Evolutionary conservation across 176 grass and related monocot species (phyloP), one percentile per base, ranked within the genome.

Genomic region (Eragrostis curvula): DNA sequence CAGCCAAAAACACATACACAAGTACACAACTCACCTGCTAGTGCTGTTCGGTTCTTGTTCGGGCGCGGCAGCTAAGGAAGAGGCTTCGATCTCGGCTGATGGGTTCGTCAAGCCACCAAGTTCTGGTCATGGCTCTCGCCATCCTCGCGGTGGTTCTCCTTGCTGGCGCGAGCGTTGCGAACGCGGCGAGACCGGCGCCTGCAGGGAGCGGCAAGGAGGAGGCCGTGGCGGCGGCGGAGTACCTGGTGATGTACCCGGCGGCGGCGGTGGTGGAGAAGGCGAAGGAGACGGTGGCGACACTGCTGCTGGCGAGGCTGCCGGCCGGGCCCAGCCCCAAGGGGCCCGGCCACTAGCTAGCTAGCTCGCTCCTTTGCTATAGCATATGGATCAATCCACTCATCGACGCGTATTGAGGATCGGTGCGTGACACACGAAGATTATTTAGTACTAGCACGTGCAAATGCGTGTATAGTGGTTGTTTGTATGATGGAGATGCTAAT

Each of bases 311-410:
- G 59, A 90, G 78, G 79, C 41, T 91, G 58, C 89, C 89, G 47
- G 88, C 94, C 5, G 94, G 94, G 18, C 71, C 94, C 1, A 94
- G 94, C 81, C 89, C 87, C 6, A 90, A 57, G 66, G 94, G 94
- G 0, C 74, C 89, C 3, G 94, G 91, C 0, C 91, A 97, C 63
- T 94, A 94, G 87, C 13, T n/a, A n/a, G n/a, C 63, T 94, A 94
- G 32, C 3, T 36, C 32, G 2, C 32, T 36, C 32, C 32, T 36
- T 36, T 36, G 32, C 32, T 36, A 4, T 4, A 36, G 32, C 32
- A 4, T 36, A 36, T 4, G 32, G 32, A 36, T 36, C 32, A 36
- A 4, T 36, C 32, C 32, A 36, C 32, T 4, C 32, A 36, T 36
- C 32, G 32, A 4, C 32, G 32, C 32, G 32, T 36, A 36, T 36